These are phyloP conservation scores for Cardamine occulta DNA, from an alignment of 345 rosid species.

Conservation along the genomic window DNA sequence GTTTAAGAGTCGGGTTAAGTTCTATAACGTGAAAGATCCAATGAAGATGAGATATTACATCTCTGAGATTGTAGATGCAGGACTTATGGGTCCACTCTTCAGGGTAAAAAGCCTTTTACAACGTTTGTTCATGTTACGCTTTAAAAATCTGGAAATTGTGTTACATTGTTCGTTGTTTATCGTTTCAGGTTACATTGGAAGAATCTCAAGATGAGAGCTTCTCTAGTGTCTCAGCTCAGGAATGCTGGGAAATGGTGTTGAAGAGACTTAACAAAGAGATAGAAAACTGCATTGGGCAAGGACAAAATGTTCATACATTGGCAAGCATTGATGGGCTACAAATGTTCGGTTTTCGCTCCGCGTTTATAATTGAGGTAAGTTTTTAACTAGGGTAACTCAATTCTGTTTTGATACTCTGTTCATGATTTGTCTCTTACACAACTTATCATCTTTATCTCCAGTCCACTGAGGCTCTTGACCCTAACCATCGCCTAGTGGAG, in stretches of 20 bases:
- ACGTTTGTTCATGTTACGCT: not conserved
- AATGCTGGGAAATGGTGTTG: conserved; percentile 88
- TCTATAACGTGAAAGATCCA: conserved; percentile 62
- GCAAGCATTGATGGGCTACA: conserved; percentile 56
- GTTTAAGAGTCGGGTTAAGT: conserved; percentile 69
- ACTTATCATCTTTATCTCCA: conserved; percentile 39
- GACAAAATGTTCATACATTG: conserved; percentile 29
- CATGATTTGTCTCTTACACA: conserved; percentile 12
- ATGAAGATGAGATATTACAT: conserved; percentile 55
- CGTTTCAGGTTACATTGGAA: conserved; percentile 71
- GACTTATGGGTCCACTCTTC: conserved; percentile 76
- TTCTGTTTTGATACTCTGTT: not conserved
- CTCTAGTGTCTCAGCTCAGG: conserved; percentile 56
- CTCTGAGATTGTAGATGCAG: conserved; percentile 76
- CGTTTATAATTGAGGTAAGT: conserved; percentile 59
- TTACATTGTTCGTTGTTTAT: not conserved
- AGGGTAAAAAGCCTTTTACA: conserved; percentile 51
- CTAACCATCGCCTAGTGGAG: conserved; percentile 55
- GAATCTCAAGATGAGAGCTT: conserved; percentile 57
- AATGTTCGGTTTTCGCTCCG: conserved; percentile 82
- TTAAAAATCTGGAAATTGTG: not conserved
- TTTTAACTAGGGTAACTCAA: not conserved
- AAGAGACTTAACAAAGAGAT: conserved; percentile 46
- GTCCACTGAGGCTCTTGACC: conserved; percentile 84
- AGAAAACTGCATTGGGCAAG: not conserved